A percentile compares a stretch with the other conserved stretches of the same genome.
Evolutionary conservation across 331 rosid species (phyloP).

Genomic region (Malus hybrid): DNA sequence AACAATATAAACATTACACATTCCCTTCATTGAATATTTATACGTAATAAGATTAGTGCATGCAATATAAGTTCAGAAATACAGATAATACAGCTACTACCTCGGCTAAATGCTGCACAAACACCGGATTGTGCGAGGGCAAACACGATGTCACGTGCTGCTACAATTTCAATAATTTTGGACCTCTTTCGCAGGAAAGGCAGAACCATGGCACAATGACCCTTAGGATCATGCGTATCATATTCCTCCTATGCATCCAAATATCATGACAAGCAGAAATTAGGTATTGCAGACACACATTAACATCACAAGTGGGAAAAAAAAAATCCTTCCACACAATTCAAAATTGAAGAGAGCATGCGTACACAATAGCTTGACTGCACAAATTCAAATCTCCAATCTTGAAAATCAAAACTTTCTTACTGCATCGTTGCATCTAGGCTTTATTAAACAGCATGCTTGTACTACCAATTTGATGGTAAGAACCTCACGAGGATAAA

Average conservation of each 20-base stretch:
- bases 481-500: background rate
- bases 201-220: constrained; percentile 72
- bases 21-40: constrained; percentile 6
- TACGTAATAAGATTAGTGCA: background rate
- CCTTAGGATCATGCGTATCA: constrained; percentile 97
- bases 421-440: background rate
- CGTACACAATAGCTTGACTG: background rate
- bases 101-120: constrained; percentile 98
- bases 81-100: constrained; percentile 28
- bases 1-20: constrained; percentile 17
- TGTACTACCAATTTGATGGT: background rate
- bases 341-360: background rate
- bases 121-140: constrained; percentile 99
- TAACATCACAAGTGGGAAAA: background rate
- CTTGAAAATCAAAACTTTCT: background rate
- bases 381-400: background rate
- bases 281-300: background rate
- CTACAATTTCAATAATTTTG: constrained; percentile 90
- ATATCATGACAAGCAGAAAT: constrained; percentile 3
- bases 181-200: constrained; percentile 91
- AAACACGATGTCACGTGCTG: constrained; percentile 91
- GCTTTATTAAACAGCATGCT: background rate
- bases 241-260: constrained; percentile 69
- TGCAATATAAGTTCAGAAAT: background rate
- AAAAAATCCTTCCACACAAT: background rate